phyloP scores from a whole-genome alignment of 192 early-diverging fungal genomes.

The Entrophospora sp. region DNA sequence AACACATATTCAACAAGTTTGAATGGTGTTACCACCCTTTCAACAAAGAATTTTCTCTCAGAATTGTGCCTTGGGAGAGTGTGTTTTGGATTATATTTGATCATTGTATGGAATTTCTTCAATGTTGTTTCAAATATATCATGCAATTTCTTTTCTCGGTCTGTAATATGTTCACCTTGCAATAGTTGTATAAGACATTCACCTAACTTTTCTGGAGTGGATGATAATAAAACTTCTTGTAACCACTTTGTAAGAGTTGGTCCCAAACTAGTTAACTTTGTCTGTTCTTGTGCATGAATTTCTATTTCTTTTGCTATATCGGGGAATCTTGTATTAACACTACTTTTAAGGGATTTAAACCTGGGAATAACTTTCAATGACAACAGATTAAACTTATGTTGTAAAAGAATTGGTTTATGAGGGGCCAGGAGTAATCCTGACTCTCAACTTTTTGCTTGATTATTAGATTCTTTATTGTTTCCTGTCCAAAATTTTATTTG shows the following conservation, averaged over 20 bases:
- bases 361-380: slow-evolving; percentile 11
- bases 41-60: slow-evolving; percentile 16
- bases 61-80: slow-evolving; percentile 2
- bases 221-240: slow-evolving; percentile 6
- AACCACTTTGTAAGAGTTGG: not conserved
- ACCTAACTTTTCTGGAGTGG: not conserved
- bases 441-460: not conserved
- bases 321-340: slow-evolving; percentile 12
- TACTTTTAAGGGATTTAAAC: slow-evolving; percentile 19
- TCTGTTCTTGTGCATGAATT: slow-evolving; percentile 13
- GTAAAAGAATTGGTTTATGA: slow-evolving; percentile 17
- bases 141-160: not conserved
- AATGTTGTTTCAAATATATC: not conserved
- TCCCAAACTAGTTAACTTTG: slow-evolving; percentile 4
- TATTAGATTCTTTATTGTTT: not conserved
- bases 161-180: slow-evolving; percentile 2
- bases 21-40: slow-evolving; percentile 12
- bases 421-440: slow-evolving; percentile 5
- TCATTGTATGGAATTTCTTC: not conserved
- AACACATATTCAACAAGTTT: slow-evolving; percentile 18
- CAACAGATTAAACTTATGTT: slow-evolving; percentile 13
- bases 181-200: not conserved
- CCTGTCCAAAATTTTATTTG: slow-evolving; percentile 11
- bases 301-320: slow-evolving; percentile 17
- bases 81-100: slow-evolving; percentile 17